These are phyloP conservation scores for Avena insularis DNA, from an alignment of 176 grass and related monocot species.

Conservation along the genomic window DNA sequence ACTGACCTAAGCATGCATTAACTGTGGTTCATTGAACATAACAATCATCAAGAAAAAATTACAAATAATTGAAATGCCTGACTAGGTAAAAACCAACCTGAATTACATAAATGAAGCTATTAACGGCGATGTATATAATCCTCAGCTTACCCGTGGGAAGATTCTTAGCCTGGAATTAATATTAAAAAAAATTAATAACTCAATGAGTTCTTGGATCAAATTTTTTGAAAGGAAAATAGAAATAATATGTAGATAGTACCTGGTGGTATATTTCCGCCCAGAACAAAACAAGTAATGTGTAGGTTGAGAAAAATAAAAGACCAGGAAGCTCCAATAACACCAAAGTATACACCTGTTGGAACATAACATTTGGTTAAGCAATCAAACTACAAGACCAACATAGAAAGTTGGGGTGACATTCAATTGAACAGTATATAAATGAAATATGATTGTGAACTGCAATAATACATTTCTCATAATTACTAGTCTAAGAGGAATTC, in stretches of 20 bases:
- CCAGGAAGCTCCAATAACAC: slow-evolving; percentile 79
- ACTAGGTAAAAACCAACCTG: slow-evolving; percentile 59
- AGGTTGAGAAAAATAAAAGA: slow-evolving; percentile 91
- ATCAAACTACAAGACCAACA: slow-evolving; percentile 13
- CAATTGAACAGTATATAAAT: background rate
- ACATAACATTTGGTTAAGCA: slow-evolving; percentile 28
- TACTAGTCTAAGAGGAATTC: slow-evolving; percentile 17
- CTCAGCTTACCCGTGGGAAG: slow-evolving; percentile 78
- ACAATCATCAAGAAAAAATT: background rate
- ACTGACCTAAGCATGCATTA: background rate
- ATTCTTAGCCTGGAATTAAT: slow-evolving; percentile 63
- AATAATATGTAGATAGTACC: slow-evolving; percentile 43
- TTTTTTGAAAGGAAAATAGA: background rate
- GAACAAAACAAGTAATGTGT: slow-evolving; percentile 91
- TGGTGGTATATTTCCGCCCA: slow-evolving; percentile 99
- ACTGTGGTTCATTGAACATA: slow-evolving; percentile 18
- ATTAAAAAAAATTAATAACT: slow-evolving; percentile 14
- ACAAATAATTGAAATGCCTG: slow-evolving; percentile 19
- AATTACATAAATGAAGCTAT: slow-evolving; percentile 72
- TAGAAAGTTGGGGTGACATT: background rate
- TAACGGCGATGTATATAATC: slow-evolving; percentile 65
- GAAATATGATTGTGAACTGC: background rate
- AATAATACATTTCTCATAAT: background rate
- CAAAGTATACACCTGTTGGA: slow-evolving; percentile 69
- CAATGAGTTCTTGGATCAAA: slow-evolving; percentile 2